These are phyloP conservation scores for Cyclanthera cordifolia DNA, from an alignment of 306 rosid species.

Conservation along the genomic window DNA sequence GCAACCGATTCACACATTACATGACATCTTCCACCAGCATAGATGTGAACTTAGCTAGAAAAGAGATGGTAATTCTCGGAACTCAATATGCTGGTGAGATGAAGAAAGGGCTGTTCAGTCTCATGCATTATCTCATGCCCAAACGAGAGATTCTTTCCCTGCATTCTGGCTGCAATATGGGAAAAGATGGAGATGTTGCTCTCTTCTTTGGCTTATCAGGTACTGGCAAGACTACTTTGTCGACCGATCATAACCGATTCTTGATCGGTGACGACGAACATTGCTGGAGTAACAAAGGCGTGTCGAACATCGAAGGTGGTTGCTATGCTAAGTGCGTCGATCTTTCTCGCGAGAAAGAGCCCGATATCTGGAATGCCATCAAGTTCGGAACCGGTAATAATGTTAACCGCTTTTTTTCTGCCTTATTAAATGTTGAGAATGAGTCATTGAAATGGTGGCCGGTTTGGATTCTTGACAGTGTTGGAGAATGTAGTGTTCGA, in stretches of 20 bases:
- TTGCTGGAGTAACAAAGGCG: constrained; percentile 39
- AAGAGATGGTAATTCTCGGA: no score
- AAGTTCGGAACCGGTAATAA: constrained; percentile 47
- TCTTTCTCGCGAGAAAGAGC: constrained; percentile 41
- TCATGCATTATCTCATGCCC: constrained; percentile 94
- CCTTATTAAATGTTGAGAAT: no score
- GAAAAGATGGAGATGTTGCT: constrained; percentile 78
- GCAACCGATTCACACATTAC: no score
- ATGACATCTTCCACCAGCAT: no score
- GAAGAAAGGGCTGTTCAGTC: constrained; percentile 87
- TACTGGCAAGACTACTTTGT: constrained; percentile 45
- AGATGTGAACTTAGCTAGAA: no score
- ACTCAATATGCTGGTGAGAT: constrained; percentile 91
- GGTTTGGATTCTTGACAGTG: constrained; percentile 34
- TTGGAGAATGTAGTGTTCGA: no score
- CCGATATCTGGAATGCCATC: constrained; percentile 50
- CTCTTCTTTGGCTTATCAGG: constrained; percentile 97
- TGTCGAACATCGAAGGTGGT: constrained; percentile 50
- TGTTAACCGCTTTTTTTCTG: no score
- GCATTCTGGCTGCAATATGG: constrained; percentile 88
- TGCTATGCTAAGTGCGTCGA: constrained; percentile 48
- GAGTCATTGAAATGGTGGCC: no score
- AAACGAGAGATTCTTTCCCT: constrained; percentile 65
- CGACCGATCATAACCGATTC: constrained; percentile 40
- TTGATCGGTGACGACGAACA: constrained; percentile 51